Conservation (phyloP, 352 stramenopile species). For the Phytophthora cryptogea region DNA sequence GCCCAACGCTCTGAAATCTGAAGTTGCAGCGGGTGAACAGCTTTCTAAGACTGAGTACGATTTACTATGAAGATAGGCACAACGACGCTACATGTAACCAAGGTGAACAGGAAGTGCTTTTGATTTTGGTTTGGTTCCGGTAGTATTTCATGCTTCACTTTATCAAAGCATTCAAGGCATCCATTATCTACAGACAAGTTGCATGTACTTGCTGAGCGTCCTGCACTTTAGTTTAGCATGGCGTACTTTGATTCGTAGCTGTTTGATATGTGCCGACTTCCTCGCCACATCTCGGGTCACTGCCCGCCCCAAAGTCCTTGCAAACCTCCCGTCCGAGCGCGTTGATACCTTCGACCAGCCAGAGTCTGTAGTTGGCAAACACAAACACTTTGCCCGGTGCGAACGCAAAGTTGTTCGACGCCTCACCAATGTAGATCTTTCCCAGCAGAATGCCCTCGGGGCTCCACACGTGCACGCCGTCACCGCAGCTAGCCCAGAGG, state of each 20-base stretch:
- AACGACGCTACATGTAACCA: no score
- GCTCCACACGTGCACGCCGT: slow-evolving; percentile 15
- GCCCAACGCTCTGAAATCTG: not conserved
- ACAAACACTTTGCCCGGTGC: slow-evolving; percentile 17
- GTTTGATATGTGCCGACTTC: not conserved
- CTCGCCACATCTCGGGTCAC: slow-evolving; percentile 7
- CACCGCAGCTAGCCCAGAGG: slow-evolving; percentile 13
- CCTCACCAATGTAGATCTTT: slow-evolving; percentile 18
- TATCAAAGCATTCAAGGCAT: no score
- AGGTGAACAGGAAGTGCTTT: no score
- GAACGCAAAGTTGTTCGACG: slow-evolving; percentile 17
- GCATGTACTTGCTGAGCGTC: no score
- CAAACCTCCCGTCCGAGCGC: slow-evolving; percentile 14
- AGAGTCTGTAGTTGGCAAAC: slow-evolving; percentile 16
- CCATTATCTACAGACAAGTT: no score
- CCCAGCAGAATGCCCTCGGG: slow-evolving; percentile 13
- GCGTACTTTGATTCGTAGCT: not conserved
- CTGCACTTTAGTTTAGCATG: no score
- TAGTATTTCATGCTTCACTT: no score
- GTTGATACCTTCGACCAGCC: slow-evolving; percentile 15
- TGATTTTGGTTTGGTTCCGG: no score
- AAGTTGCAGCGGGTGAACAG: slow-evolving; percentile 7
- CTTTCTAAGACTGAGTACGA: slow-evolving; percentile 17
- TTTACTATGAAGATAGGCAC: slow-evolving; percentile 7
- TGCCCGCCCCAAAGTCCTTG: slow-evolving; percentile 17